Base-by-base conservation (phyloP, 148 eudicot species). In the Selenicereus undatus region DNA sequence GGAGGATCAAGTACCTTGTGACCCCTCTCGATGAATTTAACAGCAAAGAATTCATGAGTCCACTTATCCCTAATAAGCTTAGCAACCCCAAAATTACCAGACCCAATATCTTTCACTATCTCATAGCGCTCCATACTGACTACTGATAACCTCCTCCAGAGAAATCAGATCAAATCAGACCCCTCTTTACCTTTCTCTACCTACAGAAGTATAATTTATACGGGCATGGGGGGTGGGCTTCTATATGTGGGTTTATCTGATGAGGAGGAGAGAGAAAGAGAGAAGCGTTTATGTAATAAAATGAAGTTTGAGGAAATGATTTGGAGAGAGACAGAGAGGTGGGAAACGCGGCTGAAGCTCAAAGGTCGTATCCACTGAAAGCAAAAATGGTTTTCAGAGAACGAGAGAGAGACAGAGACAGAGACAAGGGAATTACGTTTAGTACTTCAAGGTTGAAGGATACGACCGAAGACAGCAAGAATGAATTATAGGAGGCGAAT, bases 41-140 rank as follows among this genome's bases (percentile, higher is more conserved):
- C 88, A 83, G 98, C 98, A 80, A 82, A 88, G 9, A 90, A 81
- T 76, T 92, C 96, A 77, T 73, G 80, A 11, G 90, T 89, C 81
- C 78, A 65, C 78, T 86, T 91, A 84, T 94, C 96, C 24, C 81
- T 88, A 22, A 87, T 96, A 87, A 94, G 94, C 92, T 94, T 94
- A 29, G 98, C 96, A 50, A 90, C 94, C 29, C 93, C 98, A 86
- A 94, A 94, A 81, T 91, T 94, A n/a, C 98, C 98, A 52, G 93
- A 87, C 12, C 97, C 97, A 76, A 93, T 72, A 77, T 92, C 94
- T 83, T 82, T 89, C 78, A 92, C 86, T 43, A 88, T 79, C 76
- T 93, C 96, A 73, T 89, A 93, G 4, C 96, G 81, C 81, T 93
- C 97, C 96, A 93, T 93, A 32, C n/a, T 78, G 52, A 12, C 8